Evolutionary conservation across 768 basidiomycete genomes (phyloP).

Genomic region (Xanthoconium purpureum): DNA sequence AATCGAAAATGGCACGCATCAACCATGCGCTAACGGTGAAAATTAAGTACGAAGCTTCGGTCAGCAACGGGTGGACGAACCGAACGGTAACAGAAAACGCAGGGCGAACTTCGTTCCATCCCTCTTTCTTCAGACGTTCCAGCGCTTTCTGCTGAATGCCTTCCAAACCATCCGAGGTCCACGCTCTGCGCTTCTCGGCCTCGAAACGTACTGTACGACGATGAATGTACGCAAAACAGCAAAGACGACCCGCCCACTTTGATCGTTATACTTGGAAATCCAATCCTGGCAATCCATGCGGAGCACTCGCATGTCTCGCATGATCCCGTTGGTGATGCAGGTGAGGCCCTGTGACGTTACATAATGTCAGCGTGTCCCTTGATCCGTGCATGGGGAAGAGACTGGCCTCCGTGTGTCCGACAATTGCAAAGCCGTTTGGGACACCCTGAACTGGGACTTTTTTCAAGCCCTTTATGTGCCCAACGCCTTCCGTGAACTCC

Average conservation of each 20-base stretch:
- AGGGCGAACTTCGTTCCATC: neutral
- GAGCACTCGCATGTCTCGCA: constrained; percentile 1
- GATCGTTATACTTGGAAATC: neutral
- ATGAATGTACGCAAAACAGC: neutral
- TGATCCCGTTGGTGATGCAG: neutral
- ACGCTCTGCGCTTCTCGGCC: neutral
- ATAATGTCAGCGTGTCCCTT: neutral
- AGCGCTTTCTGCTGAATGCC: neutral
- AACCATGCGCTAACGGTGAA: neutral
- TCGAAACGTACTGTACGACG: neutral
- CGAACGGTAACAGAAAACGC: neutral
- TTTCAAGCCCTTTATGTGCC: neutral
- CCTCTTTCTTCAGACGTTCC: neutral
- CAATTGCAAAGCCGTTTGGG: neutral
- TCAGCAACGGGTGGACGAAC: neutral
- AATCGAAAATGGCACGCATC: neutral
- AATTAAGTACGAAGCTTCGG: neutral
- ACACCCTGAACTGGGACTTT: neutral
- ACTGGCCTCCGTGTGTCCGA: neutral
- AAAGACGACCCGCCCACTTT: neutral
- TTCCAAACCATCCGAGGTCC: neutral
- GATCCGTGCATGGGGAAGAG: neutral
- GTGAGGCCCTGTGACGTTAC: neutral
- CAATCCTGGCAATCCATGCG: neutral
- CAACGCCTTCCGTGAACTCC: neutral